A percentile compares a stretch with the other conserved stretches of the same genome.
phyloP scores from a whole-genome alignment of 371 early-diverging fungal genomes.

The Thermomucor indicae-seudaticae region DNA sequence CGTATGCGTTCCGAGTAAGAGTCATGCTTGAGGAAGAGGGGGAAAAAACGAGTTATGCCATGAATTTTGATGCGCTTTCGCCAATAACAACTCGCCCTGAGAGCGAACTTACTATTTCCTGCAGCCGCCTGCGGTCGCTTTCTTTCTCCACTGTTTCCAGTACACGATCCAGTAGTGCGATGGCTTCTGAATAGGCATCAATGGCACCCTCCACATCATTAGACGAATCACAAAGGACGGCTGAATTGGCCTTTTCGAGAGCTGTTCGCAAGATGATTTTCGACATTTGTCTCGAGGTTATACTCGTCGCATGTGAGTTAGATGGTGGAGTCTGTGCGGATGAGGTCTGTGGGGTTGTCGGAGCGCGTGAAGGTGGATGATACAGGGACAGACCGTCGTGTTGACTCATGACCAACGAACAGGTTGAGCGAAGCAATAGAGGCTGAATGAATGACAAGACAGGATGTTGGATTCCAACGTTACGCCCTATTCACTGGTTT shows the following conservation, averaged over 20 bases:
- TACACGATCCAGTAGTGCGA: slow-evolving; percentile 35
- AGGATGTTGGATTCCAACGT: too few relatives aligned
- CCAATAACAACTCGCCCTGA: too few relatives aligned
- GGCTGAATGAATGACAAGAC: too few relatives aligned
- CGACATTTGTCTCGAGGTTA: slow-evolving; percentile 27
- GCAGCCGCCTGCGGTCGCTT: slow-evolving; percentile 32
- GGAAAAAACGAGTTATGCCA: too few relatives aligned
- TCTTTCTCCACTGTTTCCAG: slow-evolving; percentile 32
- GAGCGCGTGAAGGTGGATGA: slow-evolving; percentile 1
- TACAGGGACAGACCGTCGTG: not conserved
- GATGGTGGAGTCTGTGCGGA: slow-evolving; percentile 11
- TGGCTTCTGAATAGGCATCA: slow-evolving; percentile 42
- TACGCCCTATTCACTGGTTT: not conserved
- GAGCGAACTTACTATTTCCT: slow-evolving; percentile 38
- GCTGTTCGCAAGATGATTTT: slow-evolving; percentile 40
- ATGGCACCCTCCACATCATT: slow-evolving; percentile 44
- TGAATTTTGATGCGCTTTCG: too few relatives aligned
- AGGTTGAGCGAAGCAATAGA: too few relatives aligned
- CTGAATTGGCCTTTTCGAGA: slow-evolving; percentile 42
- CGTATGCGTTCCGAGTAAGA: slow-evolving; percentile 25
- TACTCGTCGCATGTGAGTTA: slow-evolving; percentile 1
- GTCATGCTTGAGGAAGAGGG: slow-evolving; percentile 16
- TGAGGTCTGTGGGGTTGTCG: slow-evolving; percentile 5
- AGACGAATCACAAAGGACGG: slow-evolving; percentile 41
- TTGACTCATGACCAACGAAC: slow-evolving; percentile 5